Base-by-base conservation (phyloP, 2,329 filamentous ascomycete species). In the Colletotrichum sp. region DNA sequence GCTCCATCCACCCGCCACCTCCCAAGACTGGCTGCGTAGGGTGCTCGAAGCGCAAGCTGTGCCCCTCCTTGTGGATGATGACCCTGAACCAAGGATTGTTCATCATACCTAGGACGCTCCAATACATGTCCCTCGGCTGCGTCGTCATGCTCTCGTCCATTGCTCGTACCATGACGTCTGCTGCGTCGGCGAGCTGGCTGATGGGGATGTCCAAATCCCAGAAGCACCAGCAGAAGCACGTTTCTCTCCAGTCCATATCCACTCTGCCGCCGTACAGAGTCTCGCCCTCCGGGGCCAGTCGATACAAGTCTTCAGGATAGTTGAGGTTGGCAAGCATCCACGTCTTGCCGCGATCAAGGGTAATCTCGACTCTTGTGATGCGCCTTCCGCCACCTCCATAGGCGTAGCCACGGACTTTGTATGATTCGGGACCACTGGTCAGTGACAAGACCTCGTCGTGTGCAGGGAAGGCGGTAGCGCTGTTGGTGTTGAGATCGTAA, bases 51-150 rank as follows among this genome's bases (percentile, higher is more conserved):
- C 91, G 89, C 57, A 98, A 85, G 9, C 82, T 84, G 59, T 81
- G 75, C 1, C 88, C 89, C 76, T 96, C 93, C 72, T 92, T 93
- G 69, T 92, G 91, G 71, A 98, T 94, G 3, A 93, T 91, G 1
- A 98, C 90, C 7, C 96, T 90, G 83, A 94, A 98, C 96, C 96
- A 98, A 0, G 95, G 95, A 80, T 98, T 98, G 85, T 98, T 98
- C 96, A 98, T 98, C 96, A 98, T 98, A 0, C 96, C 96, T 52
- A 98, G 87, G 3, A 98, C 95, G 76, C 92, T 96, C 96, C 96
- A 98, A 86, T 98, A 98, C 95, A 98, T 97, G 81, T 98, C 96
- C 77, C 95, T 90, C 6, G 96, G 96, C 82, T 98, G 95, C 0
- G 95, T 88, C 84, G 94, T 95, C 91, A 98, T 93, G 71, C 93